Conservation (phyloP, 2,329 filamentous ascomycete genomes). For the Lasiodiplodia gonubiensis region DNA sequence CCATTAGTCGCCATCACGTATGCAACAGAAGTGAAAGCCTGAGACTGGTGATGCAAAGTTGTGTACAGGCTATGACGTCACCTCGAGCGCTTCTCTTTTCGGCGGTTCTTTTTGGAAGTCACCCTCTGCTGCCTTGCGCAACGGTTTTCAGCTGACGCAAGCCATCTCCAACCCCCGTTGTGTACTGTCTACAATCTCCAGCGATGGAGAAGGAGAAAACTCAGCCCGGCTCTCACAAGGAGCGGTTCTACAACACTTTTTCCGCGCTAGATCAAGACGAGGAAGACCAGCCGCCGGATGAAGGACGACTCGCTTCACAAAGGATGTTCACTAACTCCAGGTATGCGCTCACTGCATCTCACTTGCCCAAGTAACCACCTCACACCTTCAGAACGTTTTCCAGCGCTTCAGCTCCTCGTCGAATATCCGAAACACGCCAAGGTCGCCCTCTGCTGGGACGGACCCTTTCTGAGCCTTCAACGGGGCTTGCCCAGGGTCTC, state of each 20-base stretch:
- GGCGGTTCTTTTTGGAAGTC: neutral
- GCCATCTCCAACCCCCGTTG: neutral
- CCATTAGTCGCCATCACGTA: too few relatives aligned
- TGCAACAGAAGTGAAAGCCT: too few relatives aligned
- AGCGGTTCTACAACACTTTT: conserved; percentile 33
- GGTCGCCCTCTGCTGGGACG: neutral
- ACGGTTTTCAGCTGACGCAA: neutral
- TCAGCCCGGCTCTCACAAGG: conserved; percentile 29
- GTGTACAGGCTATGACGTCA: too few relatives aligned
- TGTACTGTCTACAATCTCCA: neutral
- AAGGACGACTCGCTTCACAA: conserved; percentile 34
- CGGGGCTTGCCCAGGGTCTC: neutral
- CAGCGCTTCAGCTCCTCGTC: neutral
- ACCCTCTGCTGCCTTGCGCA: conserved; percentile 16
- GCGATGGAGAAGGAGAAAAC: conserved; percentile 11
- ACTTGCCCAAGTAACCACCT: neutral
- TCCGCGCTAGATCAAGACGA: conserved; percentile 32
- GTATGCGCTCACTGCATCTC: neutral
- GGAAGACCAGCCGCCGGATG: conserved; percentile 33
- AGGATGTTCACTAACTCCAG: conserved; percentile 26
- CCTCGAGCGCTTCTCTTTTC: neutral
- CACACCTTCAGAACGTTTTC: neutral
- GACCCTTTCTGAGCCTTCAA: conserved; percentile 3
- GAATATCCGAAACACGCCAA: neutral
- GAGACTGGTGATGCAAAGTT: too few relatives aligned